Percentiles rank a stretch among this genome's conserved stretches.
Conservation (phyloP, 164 flowering plant genomes). For the Paratinospora sagittata region DNA sequence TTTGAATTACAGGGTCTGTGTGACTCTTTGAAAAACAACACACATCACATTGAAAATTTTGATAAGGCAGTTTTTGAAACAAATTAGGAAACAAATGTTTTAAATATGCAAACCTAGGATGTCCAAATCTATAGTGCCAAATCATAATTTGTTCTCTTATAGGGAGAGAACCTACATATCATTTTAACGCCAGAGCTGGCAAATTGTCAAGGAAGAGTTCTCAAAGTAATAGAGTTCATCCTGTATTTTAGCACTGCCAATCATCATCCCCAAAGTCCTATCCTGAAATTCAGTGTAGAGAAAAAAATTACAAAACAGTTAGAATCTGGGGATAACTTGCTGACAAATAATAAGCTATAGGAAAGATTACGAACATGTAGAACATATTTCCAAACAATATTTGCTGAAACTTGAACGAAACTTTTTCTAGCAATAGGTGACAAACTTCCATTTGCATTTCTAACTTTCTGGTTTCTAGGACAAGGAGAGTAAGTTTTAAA, state of each 20-base stretch:
- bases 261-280: slow-evolving; percentile 17
- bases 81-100: slow-evolving; percentile 13
- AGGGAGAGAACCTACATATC: too few species aligned
- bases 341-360: not conserved
- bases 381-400: not conserved
- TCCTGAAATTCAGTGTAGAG: slow-evolving; percentile 15
- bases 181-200: slow-evolving; percentile 8
- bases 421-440: not conserved
- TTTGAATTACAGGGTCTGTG: too few species aligned
- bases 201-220: not conserved
- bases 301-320: slow-evolving; percentile 10
- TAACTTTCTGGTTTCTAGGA: not conserved
- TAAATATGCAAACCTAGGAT: slow-evolving; percentile 13
- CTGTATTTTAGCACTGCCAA: slow-evolving; percentile 19
- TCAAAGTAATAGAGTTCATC: slow-evolving; percentile 12
- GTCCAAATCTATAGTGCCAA: slow-evolving; percentile 12
- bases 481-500: too few species aligned
- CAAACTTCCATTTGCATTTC: slow-evolving; percentile 2
- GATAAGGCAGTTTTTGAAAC: too few species aligned
- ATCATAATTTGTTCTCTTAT: slow-evolving; percentile 11
- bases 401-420: not conserved
- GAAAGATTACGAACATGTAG: slow-evolving; percentile 5
- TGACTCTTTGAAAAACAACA: not conserved
- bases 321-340: slow-evolving; percentile 4
- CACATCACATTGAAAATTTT: slow-evolving; percentile 11